Conservation (phyloP, 2,329 filamentous ascomycete species). For the Huntiella moniliformis region DNA sequence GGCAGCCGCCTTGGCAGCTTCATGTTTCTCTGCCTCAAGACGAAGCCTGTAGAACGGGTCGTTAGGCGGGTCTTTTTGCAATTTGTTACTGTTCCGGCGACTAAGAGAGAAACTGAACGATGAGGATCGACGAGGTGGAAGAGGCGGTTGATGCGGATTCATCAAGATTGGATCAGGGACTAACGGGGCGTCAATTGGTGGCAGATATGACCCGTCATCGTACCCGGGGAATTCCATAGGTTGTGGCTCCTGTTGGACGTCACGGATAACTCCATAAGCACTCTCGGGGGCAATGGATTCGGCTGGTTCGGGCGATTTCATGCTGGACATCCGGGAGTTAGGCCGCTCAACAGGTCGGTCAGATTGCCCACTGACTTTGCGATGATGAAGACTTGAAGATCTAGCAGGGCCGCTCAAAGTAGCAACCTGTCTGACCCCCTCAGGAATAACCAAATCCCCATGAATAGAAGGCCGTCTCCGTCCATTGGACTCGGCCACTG, state of each 20-base stretch:
- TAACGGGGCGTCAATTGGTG: constrained; percentile 7
- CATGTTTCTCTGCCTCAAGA: constrained; percentile 24
- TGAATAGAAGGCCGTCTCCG: constrained; percentile 3
- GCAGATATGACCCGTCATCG: constrained; percentile 12
- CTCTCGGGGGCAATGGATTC: no score
- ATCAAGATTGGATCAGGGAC: constrained; percentile 11
- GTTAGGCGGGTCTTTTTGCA: constrained; percentile 37
- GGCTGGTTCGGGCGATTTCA: no score
- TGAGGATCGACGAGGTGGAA: constrained; percentile 17
- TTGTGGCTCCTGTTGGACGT: background rate
- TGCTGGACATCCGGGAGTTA: no score
- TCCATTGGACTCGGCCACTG: no score
- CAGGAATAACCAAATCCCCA: constrained; percentile 5
- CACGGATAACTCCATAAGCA: no score
- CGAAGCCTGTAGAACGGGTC: constrained; percentile 28
- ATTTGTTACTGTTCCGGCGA: constrained; percentile 37
- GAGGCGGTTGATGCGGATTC: constrained; percentile 14
- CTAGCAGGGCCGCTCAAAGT: background rate
- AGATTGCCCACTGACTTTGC: no score
- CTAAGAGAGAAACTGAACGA: constrained; percentile 20
- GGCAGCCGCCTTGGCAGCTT: constrained; percentile 5
- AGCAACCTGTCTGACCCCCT: background rate
- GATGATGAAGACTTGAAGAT: no score
- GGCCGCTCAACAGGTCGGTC: no score
- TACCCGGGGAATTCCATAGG: background rate